Conservation (phyloP, 192 early-diverging fungal species). For the Coemansia sp. region DNA sequence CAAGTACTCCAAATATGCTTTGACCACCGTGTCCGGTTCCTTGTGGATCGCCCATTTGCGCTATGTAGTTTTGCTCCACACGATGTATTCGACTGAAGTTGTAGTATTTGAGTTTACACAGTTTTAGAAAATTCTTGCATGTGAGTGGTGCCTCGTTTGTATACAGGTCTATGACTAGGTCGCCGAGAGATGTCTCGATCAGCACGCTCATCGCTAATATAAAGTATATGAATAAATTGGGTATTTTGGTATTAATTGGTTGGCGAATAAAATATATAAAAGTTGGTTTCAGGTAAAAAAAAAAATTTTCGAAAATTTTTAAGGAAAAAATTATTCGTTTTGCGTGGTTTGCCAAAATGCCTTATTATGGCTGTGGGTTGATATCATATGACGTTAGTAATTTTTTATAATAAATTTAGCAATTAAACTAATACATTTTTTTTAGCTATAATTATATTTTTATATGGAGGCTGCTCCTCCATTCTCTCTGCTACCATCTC, state of each 20-base stretch:
- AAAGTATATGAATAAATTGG: background rate
- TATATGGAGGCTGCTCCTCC: no score
- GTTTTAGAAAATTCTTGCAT: constrained; percentile 86
- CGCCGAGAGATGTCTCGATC: constrained; percentile 79
- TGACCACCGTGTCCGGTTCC: constrained; percentile 88
- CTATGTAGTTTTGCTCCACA: constrained; percentile 83
- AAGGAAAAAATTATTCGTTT: no score
- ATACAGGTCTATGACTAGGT: constrained; percentile 36
- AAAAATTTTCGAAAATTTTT: no score
- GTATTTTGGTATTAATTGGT: background rate
- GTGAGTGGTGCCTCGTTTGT: constrained; percentile 69
- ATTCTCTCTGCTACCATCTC: no score
- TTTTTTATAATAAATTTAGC: no score
- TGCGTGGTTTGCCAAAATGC: no score
- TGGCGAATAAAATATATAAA: no score
- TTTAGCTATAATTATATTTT: no score
- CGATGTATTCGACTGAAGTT: constrained; percentile 79
- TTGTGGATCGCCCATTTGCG: constrained; percentile 95
- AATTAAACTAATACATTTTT: no score
- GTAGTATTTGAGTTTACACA: constrained; percentile 88
- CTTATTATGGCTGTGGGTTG: no score
- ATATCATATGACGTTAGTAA: no score
- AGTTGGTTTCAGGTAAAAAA: no score
- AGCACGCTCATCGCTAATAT: constrained; percentile 67
- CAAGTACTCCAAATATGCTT: constrained; percentile 61